These are phyloP conservation scores for Monascus purpureus DNA, from an alignment of 495 filamentous ascomycete species.

Conservation along the genomic window DNA sequence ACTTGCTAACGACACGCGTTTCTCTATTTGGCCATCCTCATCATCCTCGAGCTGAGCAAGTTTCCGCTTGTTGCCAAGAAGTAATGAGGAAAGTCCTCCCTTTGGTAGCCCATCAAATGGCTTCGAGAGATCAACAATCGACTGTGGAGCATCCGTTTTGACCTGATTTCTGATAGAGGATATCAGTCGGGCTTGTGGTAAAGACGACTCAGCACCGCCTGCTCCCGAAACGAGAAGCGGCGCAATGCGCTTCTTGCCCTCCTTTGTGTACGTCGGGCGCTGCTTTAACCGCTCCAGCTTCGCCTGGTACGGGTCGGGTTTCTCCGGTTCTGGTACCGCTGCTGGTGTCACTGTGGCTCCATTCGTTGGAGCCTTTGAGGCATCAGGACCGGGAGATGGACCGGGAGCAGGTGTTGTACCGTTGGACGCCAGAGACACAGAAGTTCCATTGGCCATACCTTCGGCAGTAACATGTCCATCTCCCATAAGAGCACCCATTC, in stretches of 20 bases:
- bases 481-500: conserved; percentile 97
- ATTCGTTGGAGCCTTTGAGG: conserved; percentile 25
- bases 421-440: conserved; percentile 21
- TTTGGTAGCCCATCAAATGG: conserved; percentile 88
- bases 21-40: conserved; percentile 53
- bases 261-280: conserved; percentile 86
- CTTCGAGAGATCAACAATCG: conserved; percentile 80
- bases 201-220: conserved; percentile 65
- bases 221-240: conserved; percentile 80
- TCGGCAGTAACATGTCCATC: conserved; percentile 37
- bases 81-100: conserved; percentile 69
- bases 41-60: conserved; percentile 49
- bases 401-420: conserved; percentile 27
- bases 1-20: conserved; percentile 40
- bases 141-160: conserved; percentile 62
- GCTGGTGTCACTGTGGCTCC: conserved; percentile 17
- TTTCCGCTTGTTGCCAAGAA: conserved; percentile 90
- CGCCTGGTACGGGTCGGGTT: conserved; percentile 47
- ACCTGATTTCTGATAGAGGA: conserved; percentile 47
- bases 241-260: conserved; percentile 90
- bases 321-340: conserved; percentile 32
- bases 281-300: conserved; percentile 73
- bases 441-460: conserved; percentile 28
- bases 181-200: conserved; percentile 75
- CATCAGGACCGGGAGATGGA: conserved; percentile 20